phyloP scores from a whole-genome alignment of 768 basidiomycete species.

The Russula sp. region DNA sequence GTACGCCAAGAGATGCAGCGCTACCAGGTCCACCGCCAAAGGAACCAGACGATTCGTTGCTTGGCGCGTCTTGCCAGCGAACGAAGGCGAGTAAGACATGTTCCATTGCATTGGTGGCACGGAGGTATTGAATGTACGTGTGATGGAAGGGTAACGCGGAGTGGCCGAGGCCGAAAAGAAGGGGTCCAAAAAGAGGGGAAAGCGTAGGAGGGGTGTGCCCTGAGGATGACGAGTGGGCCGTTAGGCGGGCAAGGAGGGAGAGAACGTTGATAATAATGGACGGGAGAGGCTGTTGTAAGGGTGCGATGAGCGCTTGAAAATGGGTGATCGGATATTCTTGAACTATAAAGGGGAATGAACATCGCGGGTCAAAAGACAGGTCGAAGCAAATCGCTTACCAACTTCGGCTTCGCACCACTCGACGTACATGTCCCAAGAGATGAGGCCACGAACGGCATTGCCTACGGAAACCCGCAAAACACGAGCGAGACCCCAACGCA shows the following conservation, averaged over 20 bases:
- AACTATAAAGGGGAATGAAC: slow-evolving; percentile 33
- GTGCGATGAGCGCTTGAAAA: slow-evolving; percentile 62
- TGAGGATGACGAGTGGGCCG: slow-evolving; percentile 76
- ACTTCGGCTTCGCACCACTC: slow-evolving; percentile 80
- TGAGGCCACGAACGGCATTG: slow-evolving; percentile 71
- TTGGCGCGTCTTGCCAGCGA: slow-evolving; percentile 61
- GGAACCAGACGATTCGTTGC: slow-evolving; percentile 28
- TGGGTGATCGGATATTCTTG: slow-evolving; percentile 64
- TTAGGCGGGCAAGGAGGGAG: slow-evolving; percentile 73
- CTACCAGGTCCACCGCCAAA: slow-evolving; percentile 42
- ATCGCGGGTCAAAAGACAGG: not conserved
- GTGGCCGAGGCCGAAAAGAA: slow-evolving; percentile 76
- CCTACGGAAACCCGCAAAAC: slow-evolving; percentile 66
- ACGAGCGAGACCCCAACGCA: slow-evolving; percentile 88
- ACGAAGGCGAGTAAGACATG: slow-evolving; percentile 90
- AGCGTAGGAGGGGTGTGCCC: slow-evolving; percentile 90
- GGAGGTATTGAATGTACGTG: slow-evolving; percentile 67
- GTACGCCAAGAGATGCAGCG: slow-evolving; percentile 56
- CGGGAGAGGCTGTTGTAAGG: slow-evolving; percentile 48
- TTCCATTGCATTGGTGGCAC: slow-evolving; percentile 81
- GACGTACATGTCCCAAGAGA: slow-evolving; percentile 80
- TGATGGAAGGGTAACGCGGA: slow-evolving; percentile 46
- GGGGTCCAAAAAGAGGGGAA: slow-evolving; percentile 82
- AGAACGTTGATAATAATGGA: slow-evolving; percentile 64
- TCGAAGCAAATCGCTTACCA: slow-evolving; percentile 42